phyloP scores from a whole-genome alignment of 306 rosid genomes.

The Lablab purpureus region DNA sequence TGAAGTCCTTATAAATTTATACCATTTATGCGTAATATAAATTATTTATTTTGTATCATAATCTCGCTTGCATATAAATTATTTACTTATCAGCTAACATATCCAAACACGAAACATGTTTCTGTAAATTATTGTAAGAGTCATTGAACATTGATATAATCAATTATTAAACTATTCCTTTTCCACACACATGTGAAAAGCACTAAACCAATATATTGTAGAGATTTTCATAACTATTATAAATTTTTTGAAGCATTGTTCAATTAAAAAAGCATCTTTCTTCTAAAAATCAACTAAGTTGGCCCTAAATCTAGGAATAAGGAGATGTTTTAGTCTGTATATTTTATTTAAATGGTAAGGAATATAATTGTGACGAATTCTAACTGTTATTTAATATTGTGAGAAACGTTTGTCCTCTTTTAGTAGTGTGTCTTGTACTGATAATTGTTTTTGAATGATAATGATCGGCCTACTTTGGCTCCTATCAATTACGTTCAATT shows the following conservation, averaged over 20 bases:
- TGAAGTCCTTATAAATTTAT: too few relatives aligned
- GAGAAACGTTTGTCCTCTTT: neutral
- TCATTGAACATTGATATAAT: neutral
- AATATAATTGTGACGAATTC: neutral
- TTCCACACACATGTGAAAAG: neutral
- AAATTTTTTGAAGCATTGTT: neutral
- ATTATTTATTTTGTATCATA: neutral
- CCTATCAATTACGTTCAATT: conserved; percentile 2
- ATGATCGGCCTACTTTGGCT: neutral
- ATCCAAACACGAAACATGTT: neutral
- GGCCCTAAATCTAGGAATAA: neutral
- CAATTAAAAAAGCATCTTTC: neutral
- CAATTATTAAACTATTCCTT: neutral
- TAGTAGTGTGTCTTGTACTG: neutral
- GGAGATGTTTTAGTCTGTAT: neutral
- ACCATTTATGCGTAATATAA: too few relatives aligned
- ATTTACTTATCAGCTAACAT: too few relatives aligned
- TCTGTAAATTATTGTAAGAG: neutral
- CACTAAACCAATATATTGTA: neutral
- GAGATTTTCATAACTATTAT: neutral
- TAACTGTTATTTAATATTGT: neutral
- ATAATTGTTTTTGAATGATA: neutral
- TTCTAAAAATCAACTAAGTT: neutral
- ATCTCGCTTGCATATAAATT: too few relatives aligned
- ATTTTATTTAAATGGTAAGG: neutral